These are phyloP conservation scores for Symbiodinium natans DNA, from an alignment of 73 alveolate species.

Conservation along the genomic window DNA sequence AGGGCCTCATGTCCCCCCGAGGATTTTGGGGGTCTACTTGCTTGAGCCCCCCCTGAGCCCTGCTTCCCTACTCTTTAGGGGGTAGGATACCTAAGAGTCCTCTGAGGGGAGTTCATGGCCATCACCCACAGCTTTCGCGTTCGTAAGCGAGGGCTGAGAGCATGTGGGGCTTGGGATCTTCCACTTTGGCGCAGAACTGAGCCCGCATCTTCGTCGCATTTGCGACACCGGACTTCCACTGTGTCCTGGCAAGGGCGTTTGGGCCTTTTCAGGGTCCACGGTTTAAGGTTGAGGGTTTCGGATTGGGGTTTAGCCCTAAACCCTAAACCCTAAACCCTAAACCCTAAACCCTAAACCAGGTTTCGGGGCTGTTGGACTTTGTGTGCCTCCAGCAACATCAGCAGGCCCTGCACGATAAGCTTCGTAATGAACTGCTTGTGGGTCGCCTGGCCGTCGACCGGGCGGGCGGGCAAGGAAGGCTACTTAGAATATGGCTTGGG, in stretches of 20 bases:
- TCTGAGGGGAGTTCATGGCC: too few relatives aligned
- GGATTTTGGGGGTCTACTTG: not conserved
- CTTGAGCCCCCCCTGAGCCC: too few relatives aligned
- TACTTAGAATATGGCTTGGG: too few relatives aligned
- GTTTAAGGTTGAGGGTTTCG: not conserved
- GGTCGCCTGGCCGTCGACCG: conserved; percentile 29
- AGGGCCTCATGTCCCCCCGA: not conserved
- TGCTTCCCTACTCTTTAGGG: too few relatives aligned
- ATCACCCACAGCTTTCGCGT: too few relatives aligned
- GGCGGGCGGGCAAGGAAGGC: too few relatives aligned
- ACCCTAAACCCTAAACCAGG: not conserved
- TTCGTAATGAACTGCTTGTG: conserved; percentile 68
- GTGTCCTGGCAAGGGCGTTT: conserved; percentile 18
- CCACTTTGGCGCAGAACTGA: too few relatives aligned
- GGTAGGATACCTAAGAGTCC: too few relatives aligned
- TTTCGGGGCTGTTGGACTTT: not conserved
- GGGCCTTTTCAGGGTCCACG: not conserved
- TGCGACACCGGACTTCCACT: conserved; percentile 87
- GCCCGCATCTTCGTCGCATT: conserved; percentile 55
- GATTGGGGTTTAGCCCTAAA: too few relatives aligned
- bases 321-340: not conserved
- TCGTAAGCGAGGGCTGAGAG: too few relatives aligned
- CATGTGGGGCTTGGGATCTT: too few relatives aligned
- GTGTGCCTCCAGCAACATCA: conserved; percentile 55
- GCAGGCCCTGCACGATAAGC: conserved; percentile 92